Base-by-base conservation (phyloP, 1,284 basidiomycete genomes). In the Butyriboletus appendiculatus region DNA sequence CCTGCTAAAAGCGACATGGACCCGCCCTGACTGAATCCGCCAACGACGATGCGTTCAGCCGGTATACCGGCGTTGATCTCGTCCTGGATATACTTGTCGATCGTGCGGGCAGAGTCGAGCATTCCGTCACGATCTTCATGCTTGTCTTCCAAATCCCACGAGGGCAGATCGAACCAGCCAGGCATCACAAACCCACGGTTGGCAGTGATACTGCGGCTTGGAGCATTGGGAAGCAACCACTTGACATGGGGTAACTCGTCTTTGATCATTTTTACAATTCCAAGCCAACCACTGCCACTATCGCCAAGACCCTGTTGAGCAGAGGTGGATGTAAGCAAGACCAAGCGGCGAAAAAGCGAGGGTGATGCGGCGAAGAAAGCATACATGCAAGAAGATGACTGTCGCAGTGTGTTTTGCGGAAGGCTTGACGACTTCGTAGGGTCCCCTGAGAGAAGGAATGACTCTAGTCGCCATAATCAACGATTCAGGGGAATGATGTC, bases 11-110 rank as follows among this genome's bases (percentile, higher is more conserved):
- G 75, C 6, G 85, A 79, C 76, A 95, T 86, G n/a, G 86, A 84
- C 16, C 80, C 90, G 38, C 94, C 94, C 71, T 96, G 94, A 56
- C 85, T 89, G 75, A 96, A 97, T 2, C 95, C 94, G 33, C 92
- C 93, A 28, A 96, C 72, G 16, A 95, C 77, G 59, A 90, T 86
- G 28, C 84, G 81, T 50, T 80, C 76, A 26, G 86, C 74, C 7
- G 84, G 78, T 48, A 88, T 83, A 26, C 91, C 92, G 15, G 76
- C 76, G 52, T 86, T 83, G 33, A 94, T 76, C 69, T 96, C 94
- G 5, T 79, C 77, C 15, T 82, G 78, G 64, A 97, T 86, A 58
- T 96, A 75, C 53, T 80, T 72, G 64, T 88, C 86, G 61, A 96
- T 78, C 20, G 75, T 69, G 34, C 76, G 73, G 16, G 83, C 79